Evolutionary conservation across 1,284 basidiomycete species (phyloP).

Genomic region (Cryptococcus sp.): DNA sequence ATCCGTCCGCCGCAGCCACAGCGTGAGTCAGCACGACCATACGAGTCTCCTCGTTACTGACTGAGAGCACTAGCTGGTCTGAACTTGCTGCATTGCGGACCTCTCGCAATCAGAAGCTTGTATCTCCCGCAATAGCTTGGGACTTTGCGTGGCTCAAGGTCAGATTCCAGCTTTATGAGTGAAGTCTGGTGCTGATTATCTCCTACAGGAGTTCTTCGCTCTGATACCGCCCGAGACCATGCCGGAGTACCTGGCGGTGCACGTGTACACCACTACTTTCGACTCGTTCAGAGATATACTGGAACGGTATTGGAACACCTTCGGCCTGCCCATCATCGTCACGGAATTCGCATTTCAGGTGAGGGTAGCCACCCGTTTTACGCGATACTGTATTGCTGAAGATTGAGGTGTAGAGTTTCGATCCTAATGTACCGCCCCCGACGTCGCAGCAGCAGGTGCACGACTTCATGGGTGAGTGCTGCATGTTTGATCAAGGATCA

Average conservation of each 20-base stretch:
- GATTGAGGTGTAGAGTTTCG: conserved; percentile 33
- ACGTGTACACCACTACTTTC: conserved; percentile 50
- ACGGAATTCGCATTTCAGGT: conserved; percentile 50
- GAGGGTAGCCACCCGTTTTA: conserved; percentile 1
- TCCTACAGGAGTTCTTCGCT: conserved; percentile 33
- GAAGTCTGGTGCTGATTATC: neutral
- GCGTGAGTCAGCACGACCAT: conserved; percentile 23
- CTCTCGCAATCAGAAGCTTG: conserved; percentile 27
- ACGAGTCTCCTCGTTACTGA: neutral
- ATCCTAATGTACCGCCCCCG: conserved; percentile 39
- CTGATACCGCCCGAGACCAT: conserved; percentile 27
- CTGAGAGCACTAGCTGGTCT: conserved; percentile 30
- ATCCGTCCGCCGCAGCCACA: conserved; percentile 29
- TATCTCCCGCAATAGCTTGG: conserved; percentile 43
- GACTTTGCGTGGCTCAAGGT: conserved; percentile 43
- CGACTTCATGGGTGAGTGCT: conserved; percentile 47
- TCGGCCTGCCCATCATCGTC: conserved; percentile 43
- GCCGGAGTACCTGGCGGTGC: conserved; percentile 43
- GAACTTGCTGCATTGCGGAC: conserved; percentile 34
- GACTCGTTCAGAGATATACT: conserved; percentile 35
- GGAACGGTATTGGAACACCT: conserved; percentile 33
- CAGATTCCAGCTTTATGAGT: conserved; percentile 4
- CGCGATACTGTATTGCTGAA: neutral
- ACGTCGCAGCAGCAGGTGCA: conserved; percentile 43
- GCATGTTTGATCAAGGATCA: neutral